A percentile compares a stretch with the other conserved stretches of the same genome.
These are phyloP conservation scores for Phalaenopsis hybrid DNA, from an alignment of 116 monocot species.

Conservation along the genomic window DNA sequence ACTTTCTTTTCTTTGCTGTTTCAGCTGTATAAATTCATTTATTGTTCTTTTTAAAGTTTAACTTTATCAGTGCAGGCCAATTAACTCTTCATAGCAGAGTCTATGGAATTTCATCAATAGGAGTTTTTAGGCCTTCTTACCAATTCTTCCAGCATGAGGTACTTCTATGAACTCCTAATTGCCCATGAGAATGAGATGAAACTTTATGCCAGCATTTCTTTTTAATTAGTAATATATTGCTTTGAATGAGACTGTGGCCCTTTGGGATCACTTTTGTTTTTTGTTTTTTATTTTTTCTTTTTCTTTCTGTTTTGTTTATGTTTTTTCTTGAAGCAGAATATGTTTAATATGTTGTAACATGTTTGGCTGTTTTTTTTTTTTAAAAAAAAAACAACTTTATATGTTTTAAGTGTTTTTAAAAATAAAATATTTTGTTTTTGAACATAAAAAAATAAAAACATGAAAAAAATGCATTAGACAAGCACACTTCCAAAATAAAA, in stretches of 20 bases:
- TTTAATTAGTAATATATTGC: neutral
- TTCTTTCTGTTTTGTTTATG: too few relatives aligned
- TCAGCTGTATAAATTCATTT: neutral
- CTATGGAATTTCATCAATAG: conserved; percentile 12
- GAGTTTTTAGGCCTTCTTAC: conserved; percentile 9
- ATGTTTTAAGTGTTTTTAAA: too few relatives aligned
- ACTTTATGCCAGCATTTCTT: neutral
- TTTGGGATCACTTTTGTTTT: too few relatives aligned
- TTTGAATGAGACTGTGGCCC: neutral
- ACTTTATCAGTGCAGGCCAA: conserved; percentile 22
- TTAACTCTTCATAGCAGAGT: conserved; percentile 14
- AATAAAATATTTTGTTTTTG: too few relatives aligned
- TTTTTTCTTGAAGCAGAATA: too few relatives aligned
- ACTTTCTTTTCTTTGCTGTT: neutral
- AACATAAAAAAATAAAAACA: too few relatives aligned
- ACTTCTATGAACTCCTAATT: conserved; percentile 1
- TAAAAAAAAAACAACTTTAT: too few relatives aligned
- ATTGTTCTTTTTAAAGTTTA: neutral
- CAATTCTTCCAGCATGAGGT: conserved; percentile 29
- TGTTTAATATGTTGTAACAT: too few relatives aligned
- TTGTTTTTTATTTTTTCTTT: too few relatives aligned
- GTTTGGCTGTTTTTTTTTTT: too few relatives aligned
- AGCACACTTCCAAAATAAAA: too few relatives aligned
- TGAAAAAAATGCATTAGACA: too few relatives aligned
- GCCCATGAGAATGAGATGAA: neutral